Percentiles rank a stretch among this genome's conserved stretches.
phyloP scores from a whole-genome alignment of 2,329 filamentous ascomycete genomes.

The Penicillium janthinellum region DNA sequence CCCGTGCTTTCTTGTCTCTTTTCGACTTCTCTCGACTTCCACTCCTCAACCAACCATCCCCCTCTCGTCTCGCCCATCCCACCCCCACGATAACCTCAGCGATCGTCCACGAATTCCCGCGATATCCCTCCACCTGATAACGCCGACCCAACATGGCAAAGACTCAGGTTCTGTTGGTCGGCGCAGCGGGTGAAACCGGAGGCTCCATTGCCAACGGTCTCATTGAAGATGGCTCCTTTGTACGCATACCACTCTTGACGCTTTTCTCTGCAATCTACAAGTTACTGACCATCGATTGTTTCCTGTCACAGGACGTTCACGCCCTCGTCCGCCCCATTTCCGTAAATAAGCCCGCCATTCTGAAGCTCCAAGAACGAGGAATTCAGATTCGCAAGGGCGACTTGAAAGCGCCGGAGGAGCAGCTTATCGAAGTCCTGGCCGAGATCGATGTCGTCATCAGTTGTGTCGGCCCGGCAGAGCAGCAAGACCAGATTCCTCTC shows the following conservation, averaged over 20 bases:
- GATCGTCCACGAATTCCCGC: not conserved
- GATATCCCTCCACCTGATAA: not conserved
- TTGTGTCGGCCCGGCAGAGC: slow-evolving; percentile 39
- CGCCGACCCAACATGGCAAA: slow-evolving; percentile 34
- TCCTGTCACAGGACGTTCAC: slow-evolving; percentile 47
- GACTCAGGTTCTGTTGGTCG: slow-evolving; percentile 42
- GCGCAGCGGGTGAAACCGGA: slow-evolving; percentile 45
- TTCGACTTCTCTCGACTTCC: slow-evolving; percentile 4
- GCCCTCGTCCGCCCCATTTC: slow-evolving; percentile 52
- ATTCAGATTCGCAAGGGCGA: slow-evolving; percentile 50
- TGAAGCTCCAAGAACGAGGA: slow-evolving; percentile 45
- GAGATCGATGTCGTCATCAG: slow-evolving; percentile 52
- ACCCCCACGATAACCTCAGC: not conserved
- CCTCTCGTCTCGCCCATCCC: not conserved
- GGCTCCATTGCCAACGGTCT: slow-evolving; percentile 42
- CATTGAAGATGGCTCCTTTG: slow-evolving; percentile 33
- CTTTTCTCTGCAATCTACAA: not conserved
- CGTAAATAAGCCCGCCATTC: slow-evolving; percentile 49
- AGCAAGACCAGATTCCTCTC: slow-evolving; percentile 50
- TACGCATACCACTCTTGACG: slow-evolving; percentile 12
- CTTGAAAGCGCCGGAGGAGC: slow-evolving; percentile 44
- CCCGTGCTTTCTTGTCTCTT: slow-evolving; percentile 10
- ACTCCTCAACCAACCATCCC: not conserved
- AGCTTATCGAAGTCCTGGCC: slow-evolving; percentile 46
- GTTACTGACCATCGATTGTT: slow-evolving; percentile 2